These are phyloP conservation scores for Trichophyton equinum DNA, from an alignment of 2,329 filamentous ascomycete species.

Conservation along the genomic window DNA sequence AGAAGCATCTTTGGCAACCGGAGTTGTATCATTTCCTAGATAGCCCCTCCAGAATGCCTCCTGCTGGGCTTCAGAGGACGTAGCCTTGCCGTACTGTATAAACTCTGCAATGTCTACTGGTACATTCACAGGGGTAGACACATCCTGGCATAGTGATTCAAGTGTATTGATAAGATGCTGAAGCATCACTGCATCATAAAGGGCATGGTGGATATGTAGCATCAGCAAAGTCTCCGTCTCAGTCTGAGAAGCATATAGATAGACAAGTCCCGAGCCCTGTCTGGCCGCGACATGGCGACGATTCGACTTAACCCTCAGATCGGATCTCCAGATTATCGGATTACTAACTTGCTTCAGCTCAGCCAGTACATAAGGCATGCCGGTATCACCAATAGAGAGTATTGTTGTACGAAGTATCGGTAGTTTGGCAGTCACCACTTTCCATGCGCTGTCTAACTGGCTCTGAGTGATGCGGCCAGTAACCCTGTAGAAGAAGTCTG, in stretches of 20 bases:
- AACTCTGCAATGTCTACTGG: conserved; percentile 31
- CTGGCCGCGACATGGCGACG: conserved; percentile 9
- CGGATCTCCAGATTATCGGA: conserved; percentile 22
- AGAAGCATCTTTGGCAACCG: not conserved
- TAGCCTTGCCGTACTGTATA: conserved; percentile 24
- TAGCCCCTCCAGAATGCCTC: conserved; percentile 36
- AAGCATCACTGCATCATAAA: conserved; percentile 79
- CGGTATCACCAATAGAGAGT: conserved; percentile 36
- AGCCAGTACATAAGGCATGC: conserved; percentile 51
- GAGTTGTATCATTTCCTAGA: conserved; percentile 14
- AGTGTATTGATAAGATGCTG: conserved; percentile 48
- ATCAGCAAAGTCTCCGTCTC: conserved; percentile 27
- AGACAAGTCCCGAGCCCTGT: conserved; percentile 18
- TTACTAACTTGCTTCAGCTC: conserved; percentile 36
- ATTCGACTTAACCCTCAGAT: conserved; percentile 15
- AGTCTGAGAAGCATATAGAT: conserved; percentile 25
- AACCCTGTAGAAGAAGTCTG: conserved; percentile 54
- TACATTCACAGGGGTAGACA: conserved; percentile 9
- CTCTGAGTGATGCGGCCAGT: conserved; percentile 27
- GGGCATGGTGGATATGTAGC: conserved; percentile 64
- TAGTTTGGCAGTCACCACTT: conserved; percentile 40
- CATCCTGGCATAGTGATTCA: conserved; percentile 30
- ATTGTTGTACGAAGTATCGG: conserved; percentile 61
- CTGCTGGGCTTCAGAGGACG: conserved; percentile 20
- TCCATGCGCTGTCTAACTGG: conserved; percentile 49